phyloP scores from a whole-genome alignment of 2,329 filamentous ascomycete species.

The Cladosporium halotolerans region DNA sequence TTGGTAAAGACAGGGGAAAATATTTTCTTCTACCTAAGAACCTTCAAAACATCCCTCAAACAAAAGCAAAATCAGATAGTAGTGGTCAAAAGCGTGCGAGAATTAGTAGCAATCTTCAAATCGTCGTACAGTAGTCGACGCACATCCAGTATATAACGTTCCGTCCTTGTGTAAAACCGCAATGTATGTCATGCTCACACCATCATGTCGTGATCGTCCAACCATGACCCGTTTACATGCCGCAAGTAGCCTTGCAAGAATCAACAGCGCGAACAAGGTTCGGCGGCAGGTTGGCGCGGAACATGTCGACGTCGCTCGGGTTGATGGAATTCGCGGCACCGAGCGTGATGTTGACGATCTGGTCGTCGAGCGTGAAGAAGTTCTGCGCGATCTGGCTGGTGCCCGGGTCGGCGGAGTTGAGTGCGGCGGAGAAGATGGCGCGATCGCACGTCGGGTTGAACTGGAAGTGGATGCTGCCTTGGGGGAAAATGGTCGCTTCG shows the following conservation, averaged over 20 bases:
- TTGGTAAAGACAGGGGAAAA: conserved; percentile 6
- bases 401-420: conserved; percentile 41
- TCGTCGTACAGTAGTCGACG: background rate
- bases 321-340: conserved; percentile 16
- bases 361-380: conserved; percentile 35
- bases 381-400: conserved; percentile 38
- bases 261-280: conserved; percentile 9
- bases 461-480: conserved; percentile 44
- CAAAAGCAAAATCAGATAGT: background rate
- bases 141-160: background rate
- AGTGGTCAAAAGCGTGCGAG: background rate
- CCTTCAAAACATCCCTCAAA: background rate
- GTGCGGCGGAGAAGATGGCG: conserved; percentile 38
- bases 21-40: conserved; percentile 1
- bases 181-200: too few species aligned
- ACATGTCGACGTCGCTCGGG: conserved; percentile 8
- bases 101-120: background rate
- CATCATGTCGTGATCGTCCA: too few species aligned
- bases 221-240: background rate
- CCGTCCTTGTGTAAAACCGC: too few species aligned
- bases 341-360: conserved; percentile 34
- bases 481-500: conserved; percentile 43
- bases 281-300: conserved; percentile 10
- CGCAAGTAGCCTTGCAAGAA: conserved; percentile 9
- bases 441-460: conserved; percentile 43